Evolutionary conservation across 768 basidiomycete genomes (phyloP).

Genomic region (Scleroderma bovista): DNA sequence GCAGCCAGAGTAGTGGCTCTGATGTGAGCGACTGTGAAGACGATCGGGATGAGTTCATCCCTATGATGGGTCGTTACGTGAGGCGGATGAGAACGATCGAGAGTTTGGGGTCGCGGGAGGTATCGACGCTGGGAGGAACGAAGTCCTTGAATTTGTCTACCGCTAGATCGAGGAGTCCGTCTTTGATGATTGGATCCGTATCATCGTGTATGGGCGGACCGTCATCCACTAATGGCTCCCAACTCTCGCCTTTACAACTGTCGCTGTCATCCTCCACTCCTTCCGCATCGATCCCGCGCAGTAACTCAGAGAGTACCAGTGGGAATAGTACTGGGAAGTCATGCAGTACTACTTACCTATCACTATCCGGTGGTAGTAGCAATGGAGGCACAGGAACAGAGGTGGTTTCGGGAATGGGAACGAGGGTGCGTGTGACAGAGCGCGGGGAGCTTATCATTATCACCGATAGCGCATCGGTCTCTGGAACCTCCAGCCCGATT

Average conservation of each 20-base stretch:
- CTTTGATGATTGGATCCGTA: slow-evolving; percentile 1
- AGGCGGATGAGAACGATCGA: slow-evolving; percentile 81
- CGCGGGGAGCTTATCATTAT: slow-evolving; percentile 18
- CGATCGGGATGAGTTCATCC: slow-evolving; percentile 37
- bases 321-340: slow-evolving; percentile 4
- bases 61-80: slow-evolving; percentile 58
- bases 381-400: not conserved
- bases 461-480: not conserved
- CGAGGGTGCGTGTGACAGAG: slow-evolving; percentile 18
- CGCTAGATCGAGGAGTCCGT: slow-evolving; percentile 11
- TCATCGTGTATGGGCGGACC: slow-evolving; percentile 1
- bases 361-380: slow-evolving; percentile 18
- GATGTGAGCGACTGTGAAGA: not conserved
- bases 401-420: not conserved
- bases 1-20: not conserved
- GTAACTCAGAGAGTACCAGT: not conserved
- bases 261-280: not conserved
- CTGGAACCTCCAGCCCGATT: slow-evolving; percentile 4
- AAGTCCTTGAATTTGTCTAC: slow-evolving; percentile 17
- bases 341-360: slow-evolving; percentile 21
- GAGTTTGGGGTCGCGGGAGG: slow-evolving; percentile 65
- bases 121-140: slow-evolving; percentile 19
- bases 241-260: not conserved
- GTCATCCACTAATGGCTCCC: not conserved
- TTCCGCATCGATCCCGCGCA: not conserved